Evolutionary conservation across 805 yeast genomes (phyloP).

Genomic region (Candida sakaeoensis): DNA sequence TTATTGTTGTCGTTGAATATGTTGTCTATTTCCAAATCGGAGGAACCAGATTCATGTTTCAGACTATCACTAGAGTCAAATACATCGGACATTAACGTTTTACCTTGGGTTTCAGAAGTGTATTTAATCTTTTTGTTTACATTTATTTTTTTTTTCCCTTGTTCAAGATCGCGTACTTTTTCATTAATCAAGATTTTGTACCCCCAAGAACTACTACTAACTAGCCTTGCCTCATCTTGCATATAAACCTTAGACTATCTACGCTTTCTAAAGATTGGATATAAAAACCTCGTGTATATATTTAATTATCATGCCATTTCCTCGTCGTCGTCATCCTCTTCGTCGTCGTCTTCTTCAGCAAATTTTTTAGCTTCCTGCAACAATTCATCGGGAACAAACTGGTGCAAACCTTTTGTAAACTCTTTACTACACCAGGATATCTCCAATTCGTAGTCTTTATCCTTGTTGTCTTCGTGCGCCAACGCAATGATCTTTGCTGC

Average conservation of each 20-base stretch:
- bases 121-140: neutral
- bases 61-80: conserved; percentile 4
- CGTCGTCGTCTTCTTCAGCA: conserved; percentile 81
- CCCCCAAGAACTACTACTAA: no score
- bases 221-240: no score
- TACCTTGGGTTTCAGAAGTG: neutral
- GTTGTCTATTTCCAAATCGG: neutral
- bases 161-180: neutral
- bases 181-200: no score
- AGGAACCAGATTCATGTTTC: conserved; percentile 2
- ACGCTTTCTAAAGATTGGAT: no score
- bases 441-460: conserved; percentile 94
- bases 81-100: conserved; percentile 2
- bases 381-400: conserved; percentile 73
- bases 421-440: conserved; percentile 79
- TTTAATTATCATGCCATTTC: conserved; percentile 8
- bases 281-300: conserved; percentile 1
- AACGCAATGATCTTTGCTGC: conserved; percentile 91
- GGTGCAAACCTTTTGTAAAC: conserved; percentile 78
- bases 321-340: conserved; percentile 59
- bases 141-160: neutral
- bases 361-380: conserved; percentile 77
- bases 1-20: no score
- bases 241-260: no score
- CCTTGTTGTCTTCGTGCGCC: conserved; percentile 97